Percentiles rank a stretch among this genome's conserved stretches.
phyloP scores from a whole-genome alignment of 2,329 filamentous ascomycete species.

The Curvularia verruculosa region DNA sequence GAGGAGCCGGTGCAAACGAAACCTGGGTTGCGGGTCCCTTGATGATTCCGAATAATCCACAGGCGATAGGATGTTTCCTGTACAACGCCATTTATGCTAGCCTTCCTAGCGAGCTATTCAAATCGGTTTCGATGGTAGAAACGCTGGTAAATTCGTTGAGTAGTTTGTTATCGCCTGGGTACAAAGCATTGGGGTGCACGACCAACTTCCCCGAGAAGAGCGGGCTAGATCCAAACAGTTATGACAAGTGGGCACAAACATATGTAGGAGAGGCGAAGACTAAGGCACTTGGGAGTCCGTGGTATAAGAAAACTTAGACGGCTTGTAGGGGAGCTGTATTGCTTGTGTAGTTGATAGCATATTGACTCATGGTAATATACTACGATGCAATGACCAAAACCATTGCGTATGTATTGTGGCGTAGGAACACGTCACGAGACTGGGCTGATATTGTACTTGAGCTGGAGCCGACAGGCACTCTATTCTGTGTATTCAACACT shows the following conservation, averaged over 20 bases:
- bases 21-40: slow-evolving; percentile 22
- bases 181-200: slow-evolving; percentile 22
- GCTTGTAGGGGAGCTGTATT: not conserved
- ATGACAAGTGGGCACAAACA: slow-evolving; percentile 14
- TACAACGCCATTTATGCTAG: slow-evolving; percentile 29
- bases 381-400: too few species aligned
- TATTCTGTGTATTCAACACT: too few species aligned
- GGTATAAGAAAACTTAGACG: slow-evolving; percentile 15
- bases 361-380: not conserved
- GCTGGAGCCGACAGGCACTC: too few species aligned
- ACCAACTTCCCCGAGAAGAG: slow-evolving; percentile 21
- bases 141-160: slow-evolving; percentile 19
- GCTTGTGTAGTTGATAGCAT: not conserved
- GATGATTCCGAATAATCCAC: slow-evolving; percentile 19
- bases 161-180: slow-evolving; percentile 17
- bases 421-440: too few species aligned
- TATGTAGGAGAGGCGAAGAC: slow-evolving; percentile 24
- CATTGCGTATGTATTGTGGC: too few species aligned
- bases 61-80: slow-evolving; percentile 25
- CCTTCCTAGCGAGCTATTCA: slow-evolving; percentile 25
- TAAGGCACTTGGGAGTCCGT: slow-evolving; percentile 23
- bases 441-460: too few species aligned
- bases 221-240: slow-evolving; percentile 3
- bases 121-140: slow-evolving; percentile 12
- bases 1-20: slow-evolving; percentile 24